These are phyloP conservation scores for Epichloe amarillans DNA, from an alignment of 2,329 filamentous ascomycete species.

Conservation along the genomic window DNA sequence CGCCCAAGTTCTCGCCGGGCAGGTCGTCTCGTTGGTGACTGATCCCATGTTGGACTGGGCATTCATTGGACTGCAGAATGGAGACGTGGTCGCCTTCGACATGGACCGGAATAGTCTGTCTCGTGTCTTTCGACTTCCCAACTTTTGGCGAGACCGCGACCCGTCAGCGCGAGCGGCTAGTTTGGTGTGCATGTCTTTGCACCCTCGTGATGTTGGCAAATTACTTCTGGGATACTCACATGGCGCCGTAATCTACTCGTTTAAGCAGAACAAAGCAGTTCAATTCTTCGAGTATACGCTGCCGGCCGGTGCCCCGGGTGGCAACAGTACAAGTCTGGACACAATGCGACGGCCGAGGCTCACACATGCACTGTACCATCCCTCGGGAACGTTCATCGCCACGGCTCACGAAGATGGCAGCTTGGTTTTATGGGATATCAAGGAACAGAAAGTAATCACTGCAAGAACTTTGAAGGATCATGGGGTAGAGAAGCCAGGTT, in stretches of 20 bases:
- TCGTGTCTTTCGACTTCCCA: conserved; percentile 67
- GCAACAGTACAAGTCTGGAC: conserved; percentile 52
- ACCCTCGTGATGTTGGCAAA: conserved; percentile 85
- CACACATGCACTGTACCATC: conserved; percentile 84
- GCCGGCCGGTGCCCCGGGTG: conserved; percentile 70
- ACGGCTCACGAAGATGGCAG: conserved; percentile 85
- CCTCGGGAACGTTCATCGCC: conserved; percentile 77
- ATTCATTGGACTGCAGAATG: conserved; percentile 68
- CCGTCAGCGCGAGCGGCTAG: conserved; percentile 46
- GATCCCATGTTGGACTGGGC: conserved; percentile 92
- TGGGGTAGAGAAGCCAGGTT: conserved; percentile 55
- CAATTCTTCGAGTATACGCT: conserved; percentile 77
- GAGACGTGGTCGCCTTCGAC: conserved; percentile 86
- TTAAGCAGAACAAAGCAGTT: conserved; percentile 74
- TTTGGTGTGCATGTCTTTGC: conserved; percentile 68
- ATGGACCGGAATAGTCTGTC: conserved; percentile 63
- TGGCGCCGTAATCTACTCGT: conserved; percentile 81
- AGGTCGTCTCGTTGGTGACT: conserved; percentile 59
- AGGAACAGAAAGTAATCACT: conserved; percentile 72
- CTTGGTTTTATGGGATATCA: conserved; percentile 86
- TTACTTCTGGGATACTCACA: conserved; percentile 82
- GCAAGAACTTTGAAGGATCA: conserved; percentile 67
- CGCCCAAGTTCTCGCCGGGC: conserved; percentile 63
- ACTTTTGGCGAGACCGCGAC: conserved; percentile 69
- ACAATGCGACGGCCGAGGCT: conserved; percentile 57